Conservation (phyloP, 371 early-diverging fungal species). For the Mortierella sp. region DNA sequence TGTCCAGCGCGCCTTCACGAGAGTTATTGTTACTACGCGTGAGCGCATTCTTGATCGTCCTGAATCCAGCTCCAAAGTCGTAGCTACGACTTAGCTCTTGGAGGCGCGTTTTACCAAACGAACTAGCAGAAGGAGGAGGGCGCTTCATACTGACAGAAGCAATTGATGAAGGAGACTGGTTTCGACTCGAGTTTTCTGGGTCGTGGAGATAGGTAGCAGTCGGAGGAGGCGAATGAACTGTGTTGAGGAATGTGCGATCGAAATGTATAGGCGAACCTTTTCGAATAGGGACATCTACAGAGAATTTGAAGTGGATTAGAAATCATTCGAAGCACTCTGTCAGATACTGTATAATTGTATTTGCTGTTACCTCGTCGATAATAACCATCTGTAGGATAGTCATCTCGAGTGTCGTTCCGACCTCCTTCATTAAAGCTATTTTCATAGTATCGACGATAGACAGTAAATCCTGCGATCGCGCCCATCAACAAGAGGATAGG, state of each 20-base stretch:
- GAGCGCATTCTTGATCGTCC: slow-evolving; percentile 42
- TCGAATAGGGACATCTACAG: slow-evolving; percentile 21
- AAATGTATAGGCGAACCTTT: slow-evolving; percentile 51
- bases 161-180: slow-evolving; percentile 27
- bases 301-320: background rate
- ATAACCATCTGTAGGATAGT: slow-evolving; percentile 20
- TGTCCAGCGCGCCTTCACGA: slow-evolving; percentile 22
- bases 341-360: background rate
- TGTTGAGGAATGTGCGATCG: slow-evolving; percentile 48
- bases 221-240: slow-evolving; percentile 40
- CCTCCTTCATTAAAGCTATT: slow-evolving; percentile 37
- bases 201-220: slow-evolving; percentile 45
- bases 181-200: slow-evolving; percentile 37
- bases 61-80: slow-evolving; percentile 40
- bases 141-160: slow-evolving; percentile 30
- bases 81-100: slow-evolving; percentile 46
- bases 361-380: slow-evolving; percentile 29
- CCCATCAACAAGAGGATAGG: slow-evolving; percentile 49
- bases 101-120: slow-evolving; percentile 40
- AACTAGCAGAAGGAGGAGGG: slow-evolving; percentile 46
- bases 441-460: slow-evolving; percentile 41
- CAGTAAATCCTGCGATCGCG: slow-evolving; percentile 46
- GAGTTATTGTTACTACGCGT: slow-evolving; percentile 42
- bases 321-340: background rate
- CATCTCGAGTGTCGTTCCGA: slow-evolving; percentile 32